Evolutionary conservation across 1,284 basidiomycete species (phyloP), one percentile per base, ranked within the genome.

Genomic region (Boletus putidus): DNA sequence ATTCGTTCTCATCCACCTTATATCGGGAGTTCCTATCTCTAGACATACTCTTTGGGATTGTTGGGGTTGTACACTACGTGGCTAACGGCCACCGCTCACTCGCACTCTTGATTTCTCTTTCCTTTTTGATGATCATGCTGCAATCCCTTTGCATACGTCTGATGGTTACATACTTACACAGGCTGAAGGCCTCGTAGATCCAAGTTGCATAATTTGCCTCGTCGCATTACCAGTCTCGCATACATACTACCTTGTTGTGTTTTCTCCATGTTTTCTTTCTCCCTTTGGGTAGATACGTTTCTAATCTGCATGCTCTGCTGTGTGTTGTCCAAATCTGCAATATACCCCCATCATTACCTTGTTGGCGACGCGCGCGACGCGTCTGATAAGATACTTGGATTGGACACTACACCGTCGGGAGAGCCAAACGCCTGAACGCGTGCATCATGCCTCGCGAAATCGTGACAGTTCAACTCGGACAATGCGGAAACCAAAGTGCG

Each of bases 401-500:
- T 40, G 42, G 45, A 44, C 55, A 45, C 57, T 29, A 59, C 52
- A 42, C 43, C 46, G 47, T n/a, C 43, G n/a, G 42, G 36, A 25
- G 20, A 27, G 21, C n/a, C 25, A 16, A 39, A 47, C 46, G 25
- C 53, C 44, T 55, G 47, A 59, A 52, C 57, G 54, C 57, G 53
- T 54, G 40, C 55, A 67, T 40, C 53, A 92, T 93, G 91, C 91
- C 91, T 71, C 87, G 91, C 67, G 91, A 93, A 78, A 91, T 93
- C 55, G 89, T 94, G 21, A 92, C 92, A 10, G 81, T 94, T 36
- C 89, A 95, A 73, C 85, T 96, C 18, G 95, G 95, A 66, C 95
- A 98, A 86, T 96, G 94, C 63, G 94, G 95, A 66, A 98, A 98
- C 75, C 94, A 96, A 81, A 93, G 94, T 95, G 82, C 69, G 81